Percentiles rank a stretch among this genome's conserved stretches.
Evolutionary conservation across 768 basidiomycete genomes (phyloP).

Genomic region (Mycena chlorophos): DNA sequence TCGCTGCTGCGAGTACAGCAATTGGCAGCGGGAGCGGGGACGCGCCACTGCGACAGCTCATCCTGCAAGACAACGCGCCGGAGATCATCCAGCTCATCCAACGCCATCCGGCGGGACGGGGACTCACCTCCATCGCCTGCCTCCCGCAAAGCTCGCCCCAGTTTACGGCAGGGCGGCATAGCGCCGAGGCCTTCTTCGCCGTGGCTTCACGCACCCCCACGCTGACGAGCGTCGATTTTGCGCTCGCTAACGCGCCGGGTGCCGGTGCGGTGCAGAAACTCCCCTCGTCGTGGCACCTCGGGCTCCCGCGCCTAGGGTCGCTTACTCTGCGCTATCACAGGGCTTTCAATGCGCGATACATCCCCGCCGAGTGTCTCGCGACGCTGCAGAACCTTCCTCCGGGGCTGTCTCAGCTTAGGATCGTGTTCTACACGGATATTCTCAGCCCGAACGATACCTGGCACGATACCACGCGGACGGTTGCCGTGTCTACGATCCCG

Average conservation of each 20-base stretch:
- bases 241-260: neutral
- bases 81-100: neutral
- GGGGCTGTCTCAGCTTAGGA: neutral
- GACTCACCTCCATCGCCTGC: neutral
- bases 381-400: neutral
- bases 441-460: neutral
- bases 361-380: neutral
- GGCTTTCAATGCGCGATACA: neutral
- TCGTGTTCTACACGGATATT: neutral
- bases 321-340: neutral
- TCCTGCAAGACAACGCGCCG: neutral
- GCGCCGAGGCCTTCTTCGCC: neutral
- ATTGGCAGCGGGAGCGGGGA: too few species aligned
- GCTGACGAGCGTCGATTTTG: neutral
- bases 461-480: neutral
- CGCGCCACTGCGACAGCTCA: neutral
- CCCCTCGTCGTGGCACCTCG: too few species aligned
- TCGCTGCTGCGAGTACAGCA: too few species aligned
- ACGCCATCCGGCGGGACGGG: neutral
- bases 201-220: neutral
- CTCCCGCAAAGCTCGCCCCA: neutral
- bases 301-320: neutral
- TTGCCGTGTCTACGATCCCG: neutral
- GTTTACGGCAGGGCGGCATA: neutral
- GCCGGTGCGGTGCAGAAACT: too few species aligned